Conservation (phyloP, 164 flowering plant genomes). For the Stephania japonica region DNA sequence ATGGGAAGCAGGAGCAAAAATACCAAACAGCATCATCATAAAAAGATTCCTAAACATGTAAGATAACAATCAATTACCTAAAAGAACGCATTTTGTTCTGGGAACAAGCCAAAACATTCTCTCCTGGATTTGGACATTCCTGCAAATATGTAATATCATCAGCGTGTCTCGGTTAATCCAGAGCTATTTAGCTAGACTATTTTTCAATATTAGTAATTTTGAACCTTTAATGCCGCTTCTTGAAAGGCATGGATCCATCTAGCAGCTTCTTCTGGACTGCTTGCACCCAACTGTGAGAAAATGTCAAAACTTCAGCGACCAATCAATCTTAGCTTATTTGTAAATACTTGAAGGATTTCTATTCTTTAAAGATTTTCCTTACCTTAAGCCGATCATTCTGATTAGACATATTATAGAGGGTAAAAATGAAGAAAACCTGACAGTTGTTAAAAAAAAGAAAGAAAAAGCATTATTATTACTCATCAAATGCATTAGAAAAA, state of each 20-base stretch:
- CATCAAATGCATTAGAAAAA: neutral
- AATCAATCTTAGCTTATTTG: neutral
- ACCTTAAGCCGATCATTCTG: conserved; percentile 81
- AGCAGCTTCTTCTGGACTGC: conserved; percentile 89
- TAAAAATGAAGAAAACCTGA: conserved; percentile 84
- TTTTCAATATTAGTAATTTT: neutral
- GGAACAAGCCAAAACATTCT: conserved; percentile 22
- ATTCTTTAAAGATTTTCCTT: conserved; percentile 1
- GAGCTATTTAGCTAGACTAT: neutral
- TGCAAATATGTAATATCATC: conserved; percentile 17
- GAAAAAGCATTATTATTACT: neutral
- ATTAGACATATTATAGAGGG: conserved; percentile 64
- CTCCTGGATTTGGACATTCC: conserved; percentile 37
- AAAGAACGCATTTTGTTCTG: conserved; percentile 52
- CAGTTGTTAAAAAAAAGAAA: conserved; percentile 12
- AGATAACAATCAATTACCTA: conserved; percentile 34
- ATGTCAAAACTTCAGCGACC: conserved; percentile 5
- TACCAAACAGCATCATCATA: neutral
- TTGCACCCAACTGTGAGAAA: conserved; percentile 64
- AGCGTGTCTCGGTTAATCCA: neutral
- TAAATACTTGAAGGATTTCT: neutral
- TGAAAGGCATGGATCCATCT: conserved; percentile 70
- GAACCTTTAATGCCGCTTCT: conserved; percentile 69
- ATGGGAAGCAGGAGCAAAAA: neutral
- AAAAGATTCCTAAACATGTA: neutral